A percentile compares a stretch with the other conserved stretches of the same genome.
These are phyloP conservation scores for Fragaria iinumae DNA, from an alignment of 306 rosid species.

Conservation along the genomic window DNA sequence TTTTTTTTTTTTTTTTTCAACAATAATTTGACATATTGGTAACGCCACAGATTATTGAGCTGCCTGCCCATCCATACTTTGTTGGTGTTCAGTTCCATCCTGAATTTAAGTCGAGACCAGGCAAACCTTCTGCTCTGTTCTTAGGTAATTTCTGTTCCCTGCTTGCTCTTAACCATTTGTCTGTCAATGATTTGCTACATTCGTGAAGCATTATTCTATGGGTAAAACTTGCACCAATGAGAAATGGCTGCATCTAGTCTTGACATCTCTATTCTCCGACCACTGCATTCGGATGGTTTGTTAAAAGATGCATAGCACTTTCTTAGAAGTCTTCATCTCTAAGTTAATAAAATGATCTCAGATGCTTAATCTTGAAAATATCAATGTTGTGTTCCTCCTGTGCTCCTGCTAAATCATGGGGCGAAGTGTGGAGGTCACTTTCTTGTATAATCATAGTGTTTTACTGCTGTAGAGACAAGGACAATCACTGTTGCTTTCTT, in stretches of 20 bases:
- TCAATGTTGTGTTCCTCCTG: background rate
- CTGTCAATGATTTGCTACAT: background rate
- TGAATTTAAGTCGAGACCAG: slow-evolving; percentile 86
- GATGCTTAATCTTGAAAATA: background rate
- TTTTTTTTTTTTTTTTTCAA: background rate
- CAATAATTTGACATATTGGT: slow-evolving; percentile 21
- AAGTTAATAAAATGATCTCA: background rate
- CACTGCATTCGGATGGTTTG: background rate
- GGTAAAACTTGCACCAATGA: background rate
- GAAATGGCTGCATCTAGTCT: background rate
- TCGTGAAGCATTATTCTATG: background rate
- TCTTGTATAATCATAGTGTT: background rate
- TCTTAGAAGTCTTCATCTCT: background rate
- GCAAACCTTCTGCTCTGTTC: slow-evolving; percentile 75
- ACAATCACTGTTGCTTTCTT: background rate
- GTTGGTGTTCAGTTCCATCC: slow-evolving; percentile 92
- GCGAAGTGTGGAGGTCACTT: background rate
- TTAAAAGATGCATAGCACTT: background rate
- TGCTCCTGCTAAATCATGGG: background rate
- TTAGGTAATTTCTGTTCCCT: slow-evolving; percentile 45
- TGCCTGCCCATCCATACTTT: slow-evolving; percentile 74
- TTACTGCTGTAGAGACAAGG: background rate
- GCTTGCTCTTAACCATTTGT: slow-evolving; percentile 6
- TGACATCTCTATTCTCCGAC: background rate
- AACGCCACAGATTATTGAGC: slow-evolving; percentile 78